Percentiles rank a stretch among this genome's conserved stretches.
Evolutionary conservation across 768 basidiomycete species (phyloP).

Genomic region (Suillus cothurnatus): DNA sequence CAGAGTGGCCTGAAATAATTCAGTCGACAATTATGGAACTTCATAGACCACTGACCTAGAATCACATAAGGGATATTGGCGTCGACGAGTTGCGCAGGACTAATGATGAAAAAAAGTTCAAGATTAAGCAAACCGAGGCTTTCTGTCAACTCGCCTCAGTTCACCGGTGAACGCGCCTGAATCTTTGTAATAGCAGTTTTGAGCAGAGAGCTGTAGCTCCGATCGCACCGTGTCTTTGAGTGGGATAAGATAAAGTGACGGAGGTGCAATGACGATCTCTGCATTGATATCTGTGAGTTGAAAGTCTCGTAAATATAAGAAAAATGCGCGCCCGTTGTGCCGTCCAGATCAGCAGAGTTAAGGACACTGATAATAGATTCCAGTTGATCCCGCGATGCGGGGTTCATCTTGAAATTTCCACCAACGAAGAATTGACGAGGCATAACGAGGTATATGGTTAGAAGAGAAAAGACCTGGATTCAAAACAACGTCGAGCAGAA

Average conservation of each 20-base stretch:
- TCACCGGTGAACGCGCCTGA: slow-evolving; percentile 97
- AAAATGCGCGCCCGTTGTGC: slow-evolving; percentile 61
- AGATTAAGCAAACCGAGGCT: not conserved
- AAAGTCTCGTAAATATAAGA: slow-evolving; percentile 13
- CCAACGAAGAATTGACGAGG: slow-evolving; percentile 91
- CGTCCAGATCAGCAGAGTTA: slow-evolving; percentile 80
- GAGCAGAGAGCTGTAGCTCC: slow-evolving; percentile 81
- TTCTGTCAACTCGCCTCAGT: slow-evolving; percentile 64
- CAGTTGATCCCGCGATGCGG: slow-evolving; percentile 64
- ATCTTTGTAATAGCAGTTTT: slow-evolving; percentile 86
- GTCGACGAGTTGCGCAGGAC: slow-evolving; percentile 83
- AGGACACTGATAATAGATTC: slow-evolving; percentile 65
- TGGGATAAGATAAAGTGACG: slow-evolving; percentile 83
- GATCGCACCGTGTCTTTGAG: slow-evolving; percentile 62
- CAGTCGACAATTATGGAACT: slow-evolving; percentile 4
- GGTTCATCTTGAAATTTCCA: slow-evolving; percentile 99
- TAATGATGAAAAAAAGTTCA: slow-evolving; percentile 30
- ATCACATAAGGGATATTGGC: slow-evolving; percentile 90
- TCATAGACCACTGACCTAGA: slow-evolving; percentile 56
- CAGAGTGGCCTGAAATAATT: slow-evolving; percentile 76
- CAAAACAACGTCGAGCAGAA: not conserved
- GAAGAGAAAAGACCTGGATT: not conserved
- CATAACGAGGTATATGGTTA: slow-evolving; percentile 43
- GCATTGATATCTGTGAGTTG: slow-evolving; percentile 13
- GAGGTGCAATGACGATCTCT: slow-evolving; percentile 96